These are phyloP conservation scores for Verbena officinalis DNA, from an alignment of 257 asterid genomes.

Conservation along the genomic window DNA sequence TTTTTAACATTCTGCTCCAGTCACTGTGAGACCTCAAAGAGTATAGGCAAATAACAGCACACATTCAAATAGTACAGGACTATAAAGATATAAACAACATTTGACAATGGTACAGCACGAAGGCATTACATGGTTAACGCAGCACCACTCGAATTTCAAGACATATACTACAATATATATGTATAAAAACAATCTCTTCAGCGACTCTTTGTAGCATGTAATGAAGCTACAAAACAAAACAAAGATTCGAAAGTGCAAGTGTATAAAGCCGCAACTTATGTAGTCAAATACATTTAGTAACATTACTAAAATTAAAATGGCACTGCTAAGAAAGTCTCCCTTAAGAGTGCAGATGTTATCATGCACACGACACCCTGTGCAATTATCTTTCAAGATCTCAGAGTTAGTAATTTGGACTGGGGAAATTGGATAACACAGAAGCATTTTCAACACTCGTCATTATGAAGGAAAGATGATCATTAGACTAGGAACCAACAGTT, in stretches of 20 bases:
- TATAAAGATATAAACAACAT: too few relatives aligned
- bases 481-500: neutral
- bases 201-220: neutral
- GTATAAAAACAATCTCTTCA: too few relatives aligned
- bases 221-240: conserved; percentile 1
- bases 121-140: too few relatives aligned
- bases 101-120: too few relatives aligned
- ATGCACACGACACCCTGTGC: neutral
- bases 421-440: neutral
- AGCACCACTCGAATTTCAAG: too few relatives aligned
- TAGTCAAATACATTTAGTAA: neutral
- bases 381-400: conserved; percentile 3
- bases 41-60: too few relatives aligned
- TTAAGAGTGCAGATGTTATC: conserved; percentile 1
- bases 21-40: too few relatives aligned
- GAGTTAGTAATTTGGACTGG: neutral
- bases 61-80: too few relatives aligned
- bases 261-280: neutral
- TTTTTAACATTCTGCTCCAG: too few relatives aligned
- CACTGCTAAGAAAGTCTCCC: neutral
- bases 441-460: conserved; percentile 1
- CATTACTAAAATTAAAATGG: neutral
- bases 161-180: too few relatives aligned
- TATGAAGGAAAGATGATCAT: conserved; percentile 13
- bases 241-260: neutral